Percentiles rank a stretch among this genome's conserved stretches.
phyloP scores from a whole-genome alignment of 164 flowering plant species.

The Euptelea pleiosperma region DNA sequence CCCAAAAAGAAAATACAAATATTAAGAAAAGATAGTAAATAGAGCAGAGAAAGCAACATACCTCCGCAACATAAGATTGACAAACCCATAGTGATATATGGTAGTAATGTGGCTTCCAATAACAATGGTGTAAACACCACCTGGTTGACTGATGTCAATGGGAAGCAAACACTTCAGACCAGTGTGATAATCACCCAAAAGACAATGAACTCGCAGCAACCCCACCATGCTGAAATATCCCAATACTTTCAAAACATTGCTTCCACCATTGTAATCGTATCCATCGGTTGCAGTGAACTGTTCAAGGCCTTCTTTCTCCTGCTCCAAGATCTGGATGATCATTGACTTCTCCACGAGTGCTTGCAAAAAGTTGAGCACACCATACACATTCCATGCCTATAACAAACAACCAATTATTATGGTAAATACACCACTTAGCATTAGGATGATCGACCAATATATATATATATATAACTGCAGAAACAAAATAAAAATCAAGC shows the following conservation, averaged over 20 bases:
- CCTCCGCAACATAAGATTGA: conserved; percentile 96
- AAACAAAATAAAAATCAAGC: not conserved
- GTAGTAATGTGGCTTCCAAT: conserved; percentile 95
- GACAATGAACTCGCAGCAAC: conserved; percentile 90
- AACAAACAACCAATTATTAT: conserved; percentile 3
- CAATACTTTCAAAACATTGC: conserved; percentile 94
- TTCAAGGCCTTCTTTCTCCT: conserved; percentile 88
- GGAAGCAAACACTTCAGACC: conserved; percentile 90
- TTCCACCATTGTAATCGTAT: conserved; percentile 93
- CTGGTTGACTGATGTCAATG: conserved; percentile 88
- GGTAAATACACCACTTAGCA: not conserved
- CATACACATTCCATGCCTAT: conserved; percentile 98
- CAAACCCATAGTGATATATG: conserved; percentile 94
- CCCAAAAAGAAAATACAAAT: conserved; percentile 1
- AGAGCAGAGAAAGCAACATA: conserved; percentile 22
- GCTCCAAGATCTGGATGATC: conserved; percentile 80
- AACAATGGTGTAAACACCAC: conserved; percentile 92
- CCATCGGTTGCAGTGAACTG: conserved; percentile 96
- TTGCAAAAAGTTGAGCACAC: conserved; percentile 92
- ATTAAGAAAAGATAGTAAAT: not conserved
- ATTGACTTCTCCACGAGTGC: conserved; percentile 96
- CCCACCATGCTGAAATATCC: conserved; percentile 99
- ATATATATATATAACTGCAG: not conserved
- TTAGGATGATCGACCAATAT: not conserved
- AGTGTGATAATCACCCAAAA: conserved; percentile 94